Evolutionary conservation across 2,329 filamentous ascomycete species (phyloP).

Genomic region (Phyllosticta ampelicida): DNA sequence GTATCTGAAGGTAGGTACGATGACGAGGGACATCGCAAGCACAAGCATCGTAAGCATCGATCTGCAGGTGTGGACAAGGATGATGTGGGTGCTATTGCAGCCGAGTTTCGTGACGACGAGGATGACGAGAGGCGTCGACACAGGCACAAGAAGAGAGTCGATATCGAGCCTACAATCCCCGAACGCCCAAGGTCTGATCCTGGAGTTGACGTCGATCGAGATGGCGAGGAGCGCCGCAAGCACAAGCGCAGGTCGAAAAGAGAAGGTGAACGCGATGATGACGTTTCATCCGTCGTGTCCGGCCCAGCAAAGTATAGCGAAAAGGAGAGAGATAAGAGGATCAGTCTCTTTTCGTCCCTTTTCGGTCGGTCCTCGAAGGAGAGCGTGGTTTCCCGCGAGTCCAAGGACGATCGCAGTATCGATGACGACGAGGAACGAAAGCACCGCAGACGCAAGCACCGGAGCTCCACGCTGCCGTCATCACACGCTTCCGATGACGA

Average conservation of each 20-base stretch:
- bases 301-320: conserved; percentile 27
- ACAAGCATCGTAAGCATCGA: conserved; percentile 20
- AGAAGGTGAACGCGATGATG: conserved; percentile 25
- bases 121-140: conserved; percentile 8
- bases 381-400: conserved; percentile 1
- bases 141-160: conserved; percentile 17
- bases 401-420: conserved; percentile 21
- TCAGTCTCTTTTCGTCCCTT: conserved; percentile 33
- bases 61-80: conserved; percentile 8
- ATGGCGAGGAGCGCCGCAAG: conserved; percentile 20
- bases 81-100: conserved; percentile 1
- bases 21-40: conserved; percentile 23
- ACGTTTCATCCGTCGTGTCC: conserved; percentile 31
- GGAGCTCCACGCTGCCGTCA: conserved; percentile 19
- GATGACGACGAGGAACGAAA: conserved; percentile 27
- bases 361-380: conserved; percentile 31
- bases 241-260: conserved; percentile 24
- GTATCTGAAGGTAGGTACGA: conserved; percentile 27
- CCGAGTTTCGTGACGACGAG: conserved; percentile 10
- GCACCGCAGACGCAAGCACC: conserved; percentile 35
- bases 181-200: conserved; percentile 30
- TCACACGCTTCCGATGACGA: conserved; percentile 17
- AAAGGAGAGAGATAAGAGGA: conserved; percentile 31
- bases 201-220: conserved; percentile 26
- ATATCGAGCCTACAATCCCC: conserved; percentile 22